phyloP scores from a whole-genome alignment of 2,329 filamentous ascomycete genomes.

The Lachnellula occidentalis region DNA sequence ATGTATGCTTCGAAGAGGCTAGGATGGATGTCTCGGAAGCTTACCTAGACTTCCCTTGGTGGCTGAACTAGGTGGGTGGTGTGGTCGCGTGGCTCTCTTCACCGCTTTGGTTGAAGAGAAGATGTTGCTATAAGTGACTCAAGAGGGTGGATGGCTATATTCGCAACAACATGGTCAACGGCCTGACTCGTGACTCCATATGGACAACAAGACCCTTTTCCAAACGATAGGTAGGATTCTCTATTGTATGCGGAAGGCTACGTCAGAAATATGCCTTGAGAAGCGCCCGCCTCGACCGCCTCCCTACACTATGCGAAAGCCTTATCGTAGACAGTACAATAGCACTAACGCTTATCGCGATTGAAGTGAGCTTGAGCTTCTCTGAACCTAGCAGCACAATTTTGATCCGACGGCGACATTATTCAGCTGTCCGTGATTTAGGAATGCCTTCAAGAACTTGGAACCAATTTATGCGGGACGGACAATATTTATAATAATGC shows the following conservation, averaged over 20 bases:
- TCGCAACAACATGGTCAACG: no score
- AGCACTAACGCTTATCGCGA: no score
- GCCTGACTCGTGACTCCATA: no score
- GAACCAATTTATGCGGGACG: not conserved
- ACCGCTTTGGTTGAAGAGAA: not conserved
- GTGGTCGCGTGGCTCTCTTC: conserved; percentile 6
- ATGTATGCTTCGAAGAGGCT: not conserved
- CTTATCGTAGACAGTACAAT: not conserved
- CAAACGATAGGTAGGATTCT: not conserved
- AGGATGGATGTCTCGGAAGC: not conserved
- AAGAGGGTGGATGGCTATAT: no score
- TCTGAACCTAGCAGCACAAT: not conserved
- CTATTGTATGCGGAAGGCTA: not conserved
- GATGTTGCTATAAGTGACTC: not conserved
- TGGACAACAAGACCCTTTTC: no score
- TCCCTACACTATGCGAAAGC: not conserved
- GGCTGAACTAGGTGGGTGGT: conserved; percentile 8
- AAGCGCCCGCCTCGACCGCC: not conserved
- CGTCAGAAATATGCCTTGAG: not conserved
- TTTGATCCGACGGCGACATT: conserved; percentile 15
- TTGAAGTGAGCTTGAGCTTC: no score
- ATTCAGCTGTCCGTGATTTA: not conserved
- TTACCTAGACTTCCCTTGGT: not conserved
- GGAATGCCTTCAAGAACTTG: conserved; percentile 2
- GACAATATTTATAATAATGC: conserved; percentile 8